phyloP scores from a whole-genome alignment of 75 land plant genomes.

The Cupressus sempervirens region DNA sequence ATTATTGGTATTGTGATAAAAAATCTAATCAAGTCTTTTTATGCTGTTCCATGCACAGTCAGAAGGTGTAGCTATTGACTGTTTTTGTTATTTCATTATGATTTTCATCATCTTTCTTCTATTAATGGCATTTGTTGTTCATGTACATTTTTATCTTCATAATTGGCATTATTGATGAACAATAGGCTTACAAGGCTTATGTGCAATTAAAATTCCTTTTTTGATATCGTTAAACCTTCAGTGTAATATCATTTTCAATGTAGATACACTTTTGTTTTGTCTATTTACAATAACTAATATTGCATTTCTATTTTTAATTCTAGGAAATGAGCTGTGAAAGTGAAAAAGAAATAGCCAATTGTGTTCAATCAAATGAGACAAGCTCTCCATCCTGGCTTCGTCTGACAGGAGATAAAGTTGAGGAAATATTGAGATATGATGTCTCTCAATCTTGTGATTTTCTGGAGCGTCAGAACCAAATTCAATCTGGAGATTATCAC shows the following conservation, averaged over 20 bases:
- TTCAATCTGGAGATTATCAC: neutral
- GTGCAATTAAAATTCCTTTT: neutral
- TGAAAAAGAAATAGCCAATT: neutral
- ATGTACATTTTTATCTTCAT: neutral
- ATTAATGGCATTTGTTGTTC: neutral
- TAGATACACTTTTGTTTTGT: neutral
- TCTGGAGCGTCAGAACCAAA: neutral
- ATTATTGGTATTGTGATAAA: too few relatives aligned
- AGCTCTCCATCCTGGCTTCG: conserved; percentile 9
- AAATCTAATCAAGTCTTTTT: neutral
- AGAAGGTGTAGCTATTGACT: neutral
- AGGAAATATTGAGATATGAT: neutral
- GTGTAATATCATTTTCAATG: neutral
- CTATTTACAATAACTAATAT: neutral
- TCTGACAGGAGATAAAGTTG: neutral
- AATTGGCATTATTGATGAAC: neutral
- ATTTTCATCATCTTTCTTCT: neutral
- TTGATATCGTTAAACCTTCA: neutral
- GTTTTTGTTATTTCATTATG: neutral
- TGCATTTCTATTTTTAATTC: neutral
- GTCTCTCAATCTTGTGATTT: neutral
- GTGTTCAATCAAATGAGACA: neutral
- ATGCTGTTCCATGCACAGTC: neutral
- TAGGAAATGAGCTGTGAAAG: neutral
- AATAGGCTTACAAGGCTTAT: neutral